Conservation (phyloP, 2,329 filamentous ascomycete genomes). For the Byssoonygena ceratinophila region DNA sequence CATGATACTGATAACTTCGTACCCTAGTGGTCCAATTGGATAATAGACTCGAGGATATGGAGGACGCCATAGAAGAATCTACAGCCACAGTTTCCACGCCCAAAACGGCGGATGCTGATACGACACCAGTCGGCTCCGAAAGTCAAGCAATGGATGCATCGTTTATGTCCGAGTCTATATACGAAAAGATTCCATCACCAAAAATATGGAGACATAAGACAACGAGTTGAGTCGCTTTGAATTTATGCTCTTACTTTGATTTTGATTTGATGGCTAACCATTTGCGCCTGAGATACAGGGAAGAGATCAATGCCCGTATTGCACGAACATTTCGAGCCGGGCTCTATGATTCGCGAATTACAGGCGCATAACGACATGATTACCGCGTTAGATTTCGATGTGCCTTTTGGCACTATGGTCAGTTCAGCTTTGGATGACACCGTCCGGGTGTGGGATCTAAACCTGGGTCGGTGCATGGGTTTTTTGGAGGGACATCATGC, state of each 20-base stretch:
- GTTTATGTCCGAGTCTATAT: conserved; percentile 98
- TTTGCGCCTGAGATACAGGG: conserved; percentile 27
- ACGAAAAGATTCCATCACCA: conserved; percentile 72
- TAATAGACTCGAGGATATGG: conserved; percentile 52
- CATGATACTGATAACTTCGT: background rate
- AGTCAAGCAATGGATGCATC: conserved; percentile 43
- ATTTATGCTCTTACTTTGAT: too few species aligned
- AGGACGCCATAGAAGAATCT: conserved; percentile 45
- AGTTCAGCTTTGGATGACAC: conserved; percentile 87
- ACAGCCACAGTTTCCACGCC: conserved; percentile 29
- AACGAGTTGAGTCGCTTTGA: conserved; percentile 31
- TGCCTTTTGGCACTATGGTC: conserved; percentile 92
- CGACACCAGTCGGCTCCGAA: conserved; percentile 46
- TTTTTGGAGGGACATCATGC: conserved; percentile 87
- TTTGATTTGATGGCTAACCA: conserved; percentile 1
- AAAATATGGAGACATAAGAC: conserved; percentile 42
- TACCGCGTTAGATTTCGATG: conserved; percentile 88
- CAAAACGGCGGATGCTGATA: conserved; percentile 29
- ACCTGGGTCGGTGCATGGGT: conserved; percentile 83
- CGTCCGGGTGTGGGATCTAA: conserved; percentile 92
- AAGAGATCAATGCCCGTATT: conserved; percentile 77
- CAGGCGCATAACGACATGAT: conserved; percentile 80
- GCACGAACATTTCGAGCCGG: conserved; percentile 88
- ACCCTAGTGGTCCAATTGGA: conserved; percentile 47
- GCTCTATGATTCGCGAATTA: conserved; percentile 76